Base-by-base conservation (phyloP, 2,329 filamentous ascomycete species). In the Ophiocordyceps polyrhachis-furcata region DNA sequence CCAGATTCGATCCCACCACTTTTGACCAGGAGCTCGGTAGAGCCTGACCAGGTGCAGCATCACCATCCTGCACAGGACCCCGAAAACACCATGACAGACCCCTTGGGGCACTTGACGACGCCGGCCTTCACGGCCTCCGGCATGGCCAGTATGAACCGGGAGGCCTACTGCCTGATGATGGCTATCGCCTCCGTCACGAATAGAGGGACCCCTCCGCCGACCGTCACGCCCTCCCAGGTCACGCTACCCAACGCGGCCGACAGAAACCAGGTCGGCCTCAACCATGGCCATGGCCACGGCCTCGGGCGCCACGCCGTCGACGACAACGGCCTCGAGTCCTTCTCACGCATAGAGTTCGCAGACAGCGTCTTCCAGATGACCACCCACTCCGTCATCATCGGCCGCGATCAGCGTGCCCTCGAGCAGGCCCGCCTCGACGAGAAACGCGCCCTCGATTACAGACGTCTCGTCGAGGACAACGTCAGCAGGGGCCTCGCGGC, bases 291-390 rank as follows among this genome's bases (percentile, higher is more conserved):
- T 9, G 54, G 54, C 47, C 59, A 56, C 45, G 56, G 61, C 38
- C 53, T 58, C 35, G 25, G 25, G 25, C 58, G 58, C 14, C 61
- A 62, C 44, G 51, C 56, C 43, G 56, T 51, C n/a, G 49, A 58
- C 8, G 57, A 61, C 19, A 65, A 67, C 51, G 63, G 60, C 42
- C 59, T 76, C 14, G 69, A 75, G 53, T 74, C 71, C 3, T 76
- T 74, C 56, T 73, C 73, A 40, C 65, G 68, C 44, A 66, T 88
- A 48, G 74, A 79, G 53, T 87, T 88, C 56, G 70, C 73, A 51
- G 83, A 88, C 64, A 81, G 81, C 55, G 73, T 78, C 46, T 87
- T 83, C 58, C 82, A 83, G 60, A 82, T 88, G 76, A 84, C 78
- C 44, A 85, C 81, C 1, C 80, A 79, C 52, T 70, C 74, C 44